Conservation (phyloP, 2,329 filamentous ascomycete genomes). For the Diaporthe vaccinii region DNA sequence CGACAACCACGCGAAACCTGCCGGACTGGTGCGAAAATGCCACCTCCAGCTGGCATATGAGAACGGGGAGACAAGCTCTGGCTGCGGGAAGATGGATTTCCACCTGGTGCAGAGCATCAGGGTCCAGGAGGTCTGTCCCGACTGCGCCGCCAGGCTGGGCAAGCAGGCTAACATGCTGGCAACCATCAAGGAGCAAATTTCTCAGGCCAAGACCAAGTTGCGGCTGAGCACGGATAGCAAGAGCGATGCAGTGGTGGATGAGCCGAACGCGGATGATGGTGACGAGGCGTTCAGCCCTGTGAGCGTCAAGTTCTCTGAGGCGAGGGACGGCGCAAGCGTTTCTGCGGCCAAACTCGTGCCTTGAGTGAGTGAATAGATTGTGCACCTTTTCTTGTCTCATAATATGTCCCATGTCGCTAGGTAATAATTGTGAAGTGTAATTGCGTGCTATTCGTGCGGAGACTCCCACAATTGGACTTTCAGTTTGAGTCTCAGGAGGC, state of each 20-base stretch:
- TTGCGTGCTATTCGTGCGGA: background rate
- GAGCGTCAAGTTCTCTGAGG: background rate
- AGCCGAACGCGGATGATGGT: background rate
- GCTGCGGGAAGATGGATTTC: slow-evolving; percentile 42
- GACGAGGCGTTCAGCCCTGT: slow-evolving; percentile 8
- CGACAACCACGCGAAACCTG: slow-evolving; percentile 43
- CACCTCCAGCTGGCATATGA: slow-evolving; percentile 40
- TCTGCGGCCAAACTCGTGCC: background rate
- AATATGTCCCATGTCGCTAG: background rate
- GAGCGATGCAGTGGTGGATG: background rate
- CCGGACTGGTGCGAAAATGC: slow-evolving; percentile 40
- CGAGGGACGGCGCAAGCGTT: background rate
- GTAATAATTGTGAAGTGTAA: background rate
- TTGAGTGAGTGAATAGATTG: background rate
- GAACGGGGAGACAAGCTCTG: slow-evolving; percentile 36
- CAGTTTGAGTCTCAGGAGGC: background rate
- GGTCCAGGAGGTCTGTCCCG: slow-evolving; percentile 40
- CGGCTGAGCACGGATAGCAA: slow-evolving; percentile 28
- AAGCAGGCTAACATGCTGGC: slow-evolving; percentile 30
- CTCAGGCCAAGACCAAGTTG: slow-evolving; percentile 34
- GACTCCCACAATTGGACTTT: background rate
- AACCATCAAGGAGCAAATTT: slow-evolving; percentile 41
- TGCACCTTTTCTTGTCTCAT: background rate
- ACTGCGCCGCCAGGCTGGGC: slow-evolving; percentile 32
- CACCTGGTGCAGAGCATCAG: slow-evolving; percentile 41